Percentiles rank a stretch among this genome's conserved stretches.
These are phyloP conservation scores for Xanthoconium separans DNA, from an alignment of 1,284 basidiomycete species.

Conservation along the genomic window DNA sequence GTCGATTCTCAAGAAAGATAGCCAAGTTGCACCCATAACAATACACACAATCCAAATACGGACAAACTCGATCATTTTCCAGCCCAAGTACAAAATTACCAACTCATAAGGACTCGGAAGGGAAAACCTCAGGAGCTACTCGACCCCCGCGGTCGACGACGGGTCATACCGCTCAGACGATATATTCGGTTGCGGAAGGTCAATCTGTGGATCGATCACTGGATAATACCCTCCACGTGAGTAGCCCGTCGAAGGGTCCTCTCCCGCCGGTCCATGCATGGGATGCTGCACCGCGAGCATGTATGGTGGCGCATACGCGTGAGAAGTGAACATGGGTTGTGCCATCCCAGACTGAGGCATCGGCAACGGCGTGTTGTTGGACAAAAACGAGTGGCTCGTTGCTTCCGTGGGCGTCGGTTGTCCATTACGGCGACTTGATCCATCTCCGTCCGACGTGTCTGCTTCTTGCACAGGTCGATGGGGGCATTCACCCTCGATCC, in stretches of 20 bases:
- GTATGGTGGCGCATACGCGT: constrained; percentile 29
- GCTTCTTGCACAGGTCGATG: constrained; percentile 36
- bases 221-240: constrained; percentile 36
- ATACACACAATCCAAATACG: constrained; percentile 24
- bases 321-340: constrained; percentile 18
- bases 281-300: constrained; percentile 26
- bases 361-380: constrained; percentile 11
- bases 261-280: constrained; percentile 14
- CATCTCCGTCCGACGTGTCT: constrained; percentile 35
- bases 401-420: constrained; percentile 10
- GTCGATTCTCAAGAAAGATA: no score
- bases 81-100: neutral
- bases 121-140: no score
- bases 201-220: constrained; percentile 41
- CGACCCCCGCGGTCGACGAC: constrained; percentile 17
- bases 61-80: constrained; percentile 18
- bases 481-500: constrained; percentile 41
- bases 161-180: constrained; percentile 35
- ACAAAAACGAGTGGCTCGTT: constrained; percentile 14
- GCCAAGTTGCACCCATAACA: constrained; percentile 6
- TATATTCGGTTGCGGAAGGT: constrained; percentile 34
- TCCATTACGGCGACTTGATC: constrained; percentile 10
- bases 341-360: constrained; percentile 18
- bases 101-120: no score
- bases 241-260: constrained; percentile 23